A percentile compares a stretch with the other conserved stretches of the same genome.
These are phyloP conservation scores for Hypomyces rosellus DNA, from an alignment of 2,329 filamentous ascomycete genomes.

Conservation along the genomic window DNA sequence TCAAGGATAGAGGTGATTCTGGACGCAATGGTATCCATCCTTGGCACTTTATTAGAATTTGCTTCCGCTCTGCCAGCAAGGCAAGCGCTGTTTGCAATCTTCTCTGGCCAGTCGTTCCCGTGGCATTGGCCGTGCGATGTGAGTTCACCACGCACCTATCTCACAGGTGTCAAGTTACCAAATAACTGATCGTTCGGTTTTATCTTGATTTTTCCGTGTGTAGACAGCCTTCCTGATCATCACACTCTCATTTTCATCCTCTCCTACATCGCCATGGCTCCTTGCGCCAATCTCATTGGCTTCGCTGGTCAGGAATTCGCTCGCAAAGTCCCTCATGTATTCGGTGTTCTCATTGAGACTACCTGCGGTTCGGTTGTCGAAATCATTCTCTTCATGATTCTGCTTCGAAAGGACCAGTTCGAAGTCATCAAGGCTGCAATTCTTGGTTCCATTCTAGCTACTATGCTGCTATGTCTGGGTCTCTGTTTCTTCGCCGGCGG, in stretches of 20 bases:
- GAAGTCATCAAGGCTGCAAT: conserved; percentile 76
- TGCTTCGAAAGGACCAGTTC: conserved; percentile 35
- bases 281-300: conserved; percentile 45
- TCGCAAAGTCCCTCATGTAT: conserved; percentile 68
- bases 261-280: conserved; percentile 46
- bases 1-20: conserved; percentile 32
- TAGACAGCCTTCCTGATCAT: conserved; percentile 29
- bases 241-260: conserved; percentile 42
- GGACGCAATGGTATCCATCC: conserved; percentile 40
- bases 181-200: too few relatives aligned
- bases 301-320: conserved; percentile 62
- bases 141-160: conserved; percentile 41
- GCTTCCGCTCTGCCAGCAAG: conserved; percentile 37
- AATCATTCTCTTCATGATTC: conserved; percentile 1
- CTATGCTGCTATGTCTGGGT: conserved; percentile 69
- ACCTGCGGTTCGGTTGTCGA: conserved; percentile 56
- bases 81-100: conserved; percentile 42
- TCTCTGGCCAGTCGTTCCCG: conserved; percentile 45
- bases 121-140: conserved; percentile 39
- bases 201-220: too few relatives aligned
- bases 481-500: conserved; percentile 76
- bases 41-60: conserved; percentile 36
- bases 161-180: too few relatives aligned
- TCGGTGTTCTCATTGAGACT: conserved; percentile 56
- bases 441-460: conserved; percentile 75